Evolutionary conservation across 805 yeast genomes (phyloP).

Genomic region (Phaffomyces antillensis): DNA sequence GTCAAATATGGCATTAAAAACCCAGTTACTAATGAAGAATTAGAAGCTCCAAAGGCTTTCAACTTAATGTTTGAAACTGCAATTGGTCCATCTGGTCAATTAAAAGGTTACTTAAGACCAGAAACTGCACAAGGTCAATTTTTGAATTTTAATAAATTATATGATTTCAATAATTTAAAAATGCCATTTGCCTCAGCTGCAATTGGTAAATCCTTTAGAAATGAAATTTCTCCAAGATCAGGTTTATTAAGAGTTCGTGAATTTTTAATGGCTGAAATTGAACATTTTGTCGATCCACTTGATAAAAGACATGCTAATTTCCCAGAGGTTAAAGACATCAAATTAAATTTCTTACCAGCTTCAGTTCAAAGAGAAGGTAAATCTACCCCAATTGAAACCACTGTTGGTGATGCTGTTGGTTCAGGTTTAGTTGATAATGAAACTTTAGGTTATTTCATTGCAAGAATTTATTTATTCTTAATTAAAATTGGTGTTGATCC

Average conservation of each 20-base stretch:
- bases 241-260: constrained; percentile 97
- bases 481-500: constrained; percentile 86
- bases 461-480: constrained; percentile 83
- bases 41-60: constrained; percentile 91
- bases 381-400: constrained; percentile 52
- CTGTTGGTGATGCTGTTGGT: constrained; percentile 87
- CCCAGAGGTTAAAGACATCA: constrained; percentile 63
- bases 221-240: constrained; percentile 97
- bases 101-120: constrained; percentile 94
- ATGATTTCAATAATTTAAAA: constrained; percentile 89
- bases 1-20: constrained; percentile 74
- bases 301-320: constrained; percentile 81
- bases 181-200: constrained; percentile 99
- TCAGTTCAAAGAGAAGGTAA: constrained; percentile 83
- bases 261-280: constrained; percentile 98
- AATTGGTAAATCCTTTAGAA: constrained; percentile 97
- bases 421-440: constrained; percentile 90
- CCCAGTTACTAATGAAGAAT: constrained; percentile 81
- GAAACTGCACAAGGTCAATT: constrained; percentile 99
- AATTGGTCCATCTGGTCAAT: constrained; percentile 95
- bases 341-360: constrained; percentile 76
- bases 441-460: constrained; percentile 95
- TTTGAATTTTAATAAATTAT: constrained; percentile 85
- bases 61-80: constrained; percentile 99
- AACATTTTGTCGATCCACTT: constrained; percentile 93